phyloP scores from a whole-genome alignment of 768 basidiomycete species.

The Trametes cubensis region DNA sequence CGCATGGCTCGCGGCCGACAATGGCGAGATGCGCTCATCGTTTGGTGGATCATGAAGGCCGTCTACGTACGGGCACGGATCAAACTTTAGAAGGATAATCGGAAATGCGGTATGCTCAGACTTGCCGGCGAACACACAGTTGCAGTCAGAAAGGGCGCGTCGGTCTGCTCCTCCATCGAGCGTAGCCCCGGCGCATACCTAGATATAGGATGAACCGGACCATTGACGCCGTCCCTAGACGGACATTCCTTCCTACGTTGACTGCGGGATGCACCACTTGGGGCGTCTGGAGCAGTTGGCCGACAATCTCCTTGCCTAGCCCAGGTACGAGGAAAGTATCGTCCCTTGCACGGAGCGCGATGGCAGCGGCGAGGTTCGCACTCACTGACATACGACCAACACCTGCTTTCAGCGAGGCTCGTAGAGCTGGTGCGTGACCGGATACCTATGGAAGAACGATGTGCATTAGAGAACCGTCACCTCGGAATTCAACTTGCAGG shows the following conservation, averaged over 20 bases:
- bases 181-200: conserved; percentile 6
- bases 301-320: conserved; percentile 22
- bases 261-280: conserved; percentile 26
- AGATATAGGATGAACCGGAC: background rate
- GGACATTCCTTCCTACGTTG: conserved; percentile 23
- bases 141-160: conserved; percentile 15
- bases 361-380: conserved; percentile 24
- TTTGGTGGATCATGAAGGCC: background rate
- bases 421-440: conserved; percentile 9
- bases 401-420: conserved; percentile 22
- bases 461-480: too few species aligned
- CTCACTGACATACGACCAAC: conserved; percentile 30
- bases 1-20: conserved; percentile 10
- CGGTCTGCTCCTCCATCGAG: conserved; percentile 7
- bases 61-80: background rate
- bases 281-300: conserved; percentile 31
- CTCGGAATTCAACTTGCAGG: too few species aligned
- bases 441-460: too few species aligned
- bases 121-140: conserved; percentile 9
- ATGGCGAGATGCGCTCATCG: conserved; percentile 11
- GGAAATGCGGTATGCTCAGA: background rate
- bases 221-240: background rate
- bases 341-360: conserved; percentile 28
- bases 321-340: conserved; percentile 25
- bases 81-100: background rate